Percentiles rank a stretch among this genome's conserved stretches.
These are phyloP conservation scores for Capsicum chinense DNA, from an alignment of 257 asterid genomes.

Conservation along the genomic window DNA sequence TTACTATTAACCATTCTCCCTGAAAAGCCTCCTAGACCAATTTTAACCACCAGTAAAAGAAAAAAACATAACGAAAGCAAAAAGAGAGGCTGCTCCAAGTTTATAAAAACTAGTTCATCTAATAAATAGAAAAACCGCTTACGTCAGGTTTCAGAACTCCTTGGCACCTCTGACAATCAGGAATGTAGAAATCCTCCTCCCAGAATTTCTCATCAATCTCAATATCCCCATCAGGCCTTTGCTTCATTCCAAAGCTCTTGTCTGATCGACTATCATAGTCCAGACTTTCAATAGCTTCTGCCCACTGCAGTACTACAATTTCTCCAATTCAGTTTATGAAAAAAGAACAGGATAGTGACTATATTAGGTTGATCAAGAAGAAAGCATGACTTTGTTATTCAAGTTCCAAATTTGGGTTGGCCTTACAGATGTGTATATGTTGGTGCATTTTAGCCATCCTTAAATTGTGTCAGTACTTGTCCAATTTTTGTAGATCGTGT, in stretches of 20 bases:
- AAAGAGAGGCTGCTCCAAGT: background rate
- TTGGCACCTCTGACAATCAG: constrained; percentile 68
- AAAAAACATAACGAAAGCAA: background rate
- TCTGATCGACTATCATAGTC: constrained; percentile 89
- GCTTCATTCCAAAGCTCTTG: constrained; percentile 94
- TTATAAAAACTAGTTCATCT: constrained; percentile 12
- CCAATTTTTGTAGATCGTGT: too few relatives aligned
- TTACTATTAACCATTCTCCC: background rate
- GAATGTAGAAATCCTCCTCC: constrained; percentile 92
- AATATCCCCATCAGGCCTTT: constrained; percentile 97
- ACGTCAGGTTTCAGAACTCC: constrained; percentile 94
- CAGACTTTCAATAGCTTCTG: constrained; percentile 89
- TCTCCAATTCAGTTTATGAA: constrained; percentile 26
- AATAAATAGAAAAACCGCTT: constrained; percentile 39
- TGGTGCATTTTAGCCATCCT: too few relatives aligned
- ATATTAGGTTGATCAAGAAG: constrained; percentile 7
- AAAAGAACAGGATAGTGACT: background rate
- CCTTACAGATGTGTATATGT: too few relatives aligned
- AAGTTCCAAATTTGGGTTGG: background rate
- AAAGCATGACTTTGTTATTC: background rate
- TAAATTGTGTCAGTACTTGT: too few relatives aligned
- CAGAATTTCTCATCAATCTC: constrained; percentile 97
- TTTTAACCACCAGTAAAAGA: background rate
- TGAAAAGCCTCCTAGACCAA: background rate
- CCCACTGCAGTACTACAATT: constrained; percentile 73